Conservation (phyloP, 495 filamentous ascomycete genomes). For the Penicillium bialowiezense region DNA sequence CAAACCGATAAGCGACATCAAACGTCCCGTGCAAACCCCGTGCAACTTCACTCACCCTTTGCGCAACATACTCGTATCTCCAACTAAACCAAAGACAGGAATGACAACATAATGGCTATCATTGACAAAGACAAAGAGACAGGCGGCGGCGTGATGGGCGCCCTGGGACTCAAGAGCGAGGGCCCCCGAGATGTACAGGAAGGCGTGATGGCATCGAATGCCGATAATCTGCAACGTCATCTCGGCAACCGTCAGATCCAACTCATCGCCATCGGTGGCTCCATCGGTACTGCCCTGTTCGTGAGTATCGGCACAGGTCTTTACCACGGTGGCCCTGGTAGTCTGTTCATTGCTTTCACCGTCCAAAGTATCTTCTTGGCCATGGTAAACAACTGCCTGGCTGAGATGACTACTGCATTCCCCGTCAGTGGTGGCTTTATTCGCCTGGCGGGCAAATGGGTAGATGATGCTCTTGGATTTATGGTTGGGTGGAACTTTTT, state of each 20-base stretch:
- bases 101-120: constrained; percentile 2
- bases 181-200: constrained; percentile 3
- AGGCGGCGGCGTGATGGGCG: not conserved
- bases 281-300: constrained; percentile 62
- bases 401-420: constrained; percentile 49
- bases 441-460: constrained; percentile 44
- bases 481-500: constrained; percentile 62
- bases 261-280: constrained; percentile 56
- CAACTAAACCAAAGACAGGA: not conserved
- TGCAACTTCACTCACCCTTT: not conserved
- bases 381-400: constrained; percentile 39
- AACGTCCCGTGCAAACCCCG: not conserved
- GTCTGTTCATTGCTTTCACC: constrained; percentile 42
- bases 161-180: not conserved
- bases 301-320: constrained; percentile 30
- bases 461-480: constrained; percentile 53
- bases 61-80: not conserved
- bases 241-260: constrained; percentile 48
- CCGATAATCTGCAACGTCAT: constrained; percentile 31
- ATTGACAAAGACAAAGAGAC: not conserved
- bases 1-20: not conserved
- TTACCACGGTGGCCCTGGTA: constrained; percentile 51
- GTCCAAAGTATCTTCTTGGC: constrained; percentile 34
- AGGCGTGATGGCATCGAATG: constrained; percentile 25
- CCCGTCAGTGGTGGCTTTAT: constrained; percentile 58